These are phyloP conservation scores for Physaria fendleri DNA, from an alignment of 345 rosid species.

Conservation along the genomic window DNA sequence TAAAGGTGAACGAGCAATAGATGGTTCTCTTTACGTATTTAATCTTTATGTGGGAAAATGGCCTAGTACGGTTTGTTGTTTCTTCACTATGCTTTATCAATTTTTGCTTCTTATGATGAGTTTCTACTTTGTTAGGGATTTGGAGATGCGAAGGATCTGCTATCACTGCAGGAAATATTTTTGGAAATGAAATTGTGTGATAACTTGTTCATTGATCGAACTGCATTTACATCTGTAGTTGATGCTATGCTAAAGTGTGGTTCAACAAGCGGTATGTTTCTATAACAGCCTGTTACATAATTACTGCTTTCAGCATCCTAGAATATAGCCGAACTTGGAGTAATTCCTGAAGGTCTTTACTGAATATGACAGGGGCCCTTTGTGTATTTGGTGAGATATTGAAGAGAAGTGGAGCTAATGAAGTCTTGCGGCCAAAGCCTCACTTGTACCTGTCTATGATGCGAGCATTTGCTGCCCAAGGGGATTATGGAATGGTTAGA, in stretches of 20 bases:
- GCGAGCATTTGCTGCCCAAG: slow-evolving; percentile 56
- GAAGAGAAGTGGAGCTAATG: slow-evolving; percentile 47
- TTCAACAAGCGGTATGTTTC: slow-evolving; percentile 43
- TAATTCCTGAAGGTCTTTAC: not conserved
- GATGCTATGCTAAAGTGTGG: slow-evolving; percentile 64
- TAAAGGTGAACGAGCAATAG: slow-evolving; percentile 39
- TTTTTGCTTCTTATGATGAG: not conserved
- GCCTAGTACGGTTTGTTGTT: not conserved
- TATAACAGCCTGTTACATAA: slow-evolving; percentile 5
- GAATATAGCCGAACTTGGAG: not conserved
- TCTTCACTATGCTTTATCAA: slow-evolving; percentile 4
- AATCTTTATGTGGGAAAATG: not conserved
- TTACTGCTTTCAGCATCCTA: not conserved
- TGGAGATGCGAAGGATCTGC: slow-evolving; percentile 46
- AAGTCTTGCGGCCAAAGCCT: slow-evolving; percentile 57
- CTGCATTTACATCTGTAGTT: slow-evolving; percentile 57
- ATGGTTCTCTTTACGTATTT: slow-evolving; percentile 1
- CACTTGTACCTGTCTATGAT: slow-evolving; percentile 72
- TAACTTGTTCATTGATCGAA: slow-evolving; percentile 47
- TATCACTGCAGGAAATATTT: slow-evolving; percentile 40
- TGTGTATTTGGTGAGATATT: slow-evolving; percentile 73
- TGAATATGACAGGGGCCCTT: slow-evolving; percentile 46
- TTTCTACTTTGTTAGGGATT: slow-evolving; percentile 42
- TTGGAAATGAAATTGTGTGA: slow-evolving; percentile 49
- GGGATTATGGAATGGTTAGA: slow-evolving; percentile 53